Evolutionary conservation across 805 yeast species (phyloP), one percentile per base, ranked within the genome.

Genomic region (Wickerhamiella galacta): DNA sequence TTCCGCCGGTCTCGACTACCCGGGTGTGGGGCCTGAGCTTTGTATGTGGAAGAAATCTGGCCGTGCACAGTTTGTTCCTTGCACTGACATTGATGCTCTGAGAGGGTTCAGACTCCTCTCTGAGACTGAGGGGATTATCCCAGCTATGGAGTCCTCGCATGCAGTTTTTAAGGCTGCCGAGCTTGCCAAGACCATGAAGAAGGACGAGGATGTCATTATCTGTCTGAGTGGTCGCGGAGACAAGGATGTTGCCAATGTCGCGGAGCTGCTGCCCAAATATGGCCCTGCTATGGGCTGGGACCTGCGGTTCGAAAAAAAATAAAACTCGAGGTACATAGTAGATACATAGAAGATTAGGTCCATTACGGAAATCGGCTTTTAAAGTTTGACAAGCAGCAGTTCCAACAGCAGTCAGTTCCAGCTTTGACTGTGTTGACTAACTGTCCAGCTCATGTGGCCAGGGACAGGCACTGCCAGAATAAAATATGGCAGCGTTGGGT

Each of bases 11-110:
- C 67, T 90, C 49, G 99, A 90, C 58, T 90, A 90, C 55, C 99
- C 99, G 17, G 99, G 95, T 58, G 99, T 90, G 30, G 99, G 99
- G 28, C 99, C 99, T 20, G 96, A 90, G 60, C 66, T 90, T 45
- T 92, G 96, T 2, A 71, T 67, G 53, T 90, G 96, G 96, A 87
- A 87, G 57, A 75, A 76, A 34, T 75, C 77, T 39, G 95, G 95
- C 18, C 73, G 99, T 51, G 98, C 92, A 6, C 64, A 76, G 36
- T 90, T 87, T 51, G 57, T 75, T 30, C 93, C 95, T 29, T 95
- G 92, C 35, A 80, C 93, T 21, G 95, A 90, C 57, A 83, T 93
- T n/a, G 74, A 90, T 53, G 96, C 96, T 20, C 64, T 90, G 43
- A 68, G 70, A 42, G 99, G 98, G 14, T 90, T 90, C 71, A 75